Conservation (phyloP, 2,329 filamentous ascomycete species). For the Aspergillus neoniger region DNA sequence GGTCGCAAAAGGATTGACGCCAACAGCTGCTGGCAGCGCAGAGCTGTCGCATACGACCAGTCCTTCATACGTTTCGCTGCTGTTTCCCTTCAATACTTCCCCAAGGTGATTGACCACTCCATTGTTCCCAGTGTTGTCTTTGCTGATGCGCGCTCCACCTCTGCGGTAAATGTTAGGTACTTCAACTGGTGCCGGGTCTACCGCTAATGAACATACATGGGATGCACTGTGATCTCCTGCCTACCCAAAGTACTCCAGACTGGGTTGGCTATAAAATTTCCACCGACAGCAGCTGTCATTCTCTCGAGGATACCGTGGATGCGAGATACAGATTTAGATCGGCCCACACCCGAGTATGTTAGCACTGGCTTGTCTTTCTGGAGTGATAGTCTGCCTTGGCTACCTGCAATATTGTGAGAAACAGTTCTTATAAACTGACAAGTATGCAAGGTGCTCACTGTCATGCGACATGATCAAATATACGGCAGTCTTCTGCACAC, state of each 20-base stretch:
- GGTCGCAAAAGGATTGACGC: constrained; percentile 67
- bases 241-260: constrained; percentile 42
- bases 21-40: constrained; percentile 52
- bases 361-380: constrained; percentile 53
- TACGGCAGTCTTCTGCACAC: constrained; percentile 61
- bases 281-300: constrained; percentile 4
- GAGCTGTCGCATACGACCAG: constrained; percentile 65
- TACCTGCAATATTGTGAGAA: background rate
- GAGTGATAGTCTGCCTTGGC: constrained; percentile 47
- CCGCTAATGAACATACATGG: background rate
- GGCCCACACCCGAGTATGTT: constrained; percentile 11
- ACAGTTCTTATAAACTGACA: constrained; percentile 27
- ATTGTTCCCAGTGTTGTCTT: constrained; percentile 56
- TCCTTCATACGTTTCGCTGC: constrained; percentile 55
- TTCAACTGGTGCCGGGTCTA: background rate
- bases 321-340: constrained; percentile 17
- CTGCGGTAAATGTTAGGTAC: constrained; percentile 63
- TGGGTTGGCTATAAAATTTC: constrained; percentile 24
- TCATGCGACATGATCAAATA: constrained; percentile 70
- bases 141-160: constrained; percentile 64
- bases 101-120: constrained; percentile 66
- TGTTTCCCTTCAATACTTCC: constrained; percentile 59
- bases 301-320: constrained; percentile 18
- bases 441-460: constrained; percentile 56
- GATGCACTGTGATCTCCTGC: background rate